Evolutionary conservation across 768 basidiomycete species (phyloP), one percentile per base, ranked within the genome.

Genomic region (Mycena kentingensis): DNA sequence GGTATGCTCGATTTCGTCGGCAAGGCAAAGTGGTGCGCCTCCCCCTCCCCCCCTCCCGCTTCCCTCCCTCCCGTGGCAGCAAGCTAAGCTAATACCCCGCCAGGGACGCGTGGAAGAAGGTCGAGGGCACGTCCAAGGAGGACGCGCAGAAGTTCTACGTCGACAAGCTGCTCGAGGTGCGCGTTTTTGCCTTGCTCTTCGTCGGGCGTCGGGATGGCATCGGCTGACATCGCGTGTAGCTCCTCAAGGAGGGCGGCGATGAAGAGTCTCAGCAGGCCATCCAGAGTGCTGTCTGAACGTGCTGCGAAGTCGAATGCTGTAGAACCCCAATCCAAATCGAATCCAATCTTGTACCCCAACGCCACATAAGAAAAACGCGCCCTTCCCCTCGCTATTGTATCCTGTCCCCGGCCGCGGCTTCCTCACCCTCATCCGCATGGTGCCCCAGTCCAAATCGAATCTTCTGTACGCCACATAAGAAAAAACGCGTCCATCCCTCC

Each of bases 21-120:
- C 59, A 94, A 90, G 73, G 87, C 84, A 58, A 98, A 98, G 77
- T 96, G 93, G 93, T 93, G 45, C 57, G 72, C 60, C 71, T 31
- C 28, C 18, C 35, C 35, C 45, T 49, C 42, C 39, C 45, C 35
- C 27, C 24, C 19, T n/a, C 18, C 46, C 22, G 53, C 52, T 52
- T 47, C n/a, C n/a, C n/a, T n/a, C n/a, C n/a, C n/a, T n/a, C n/a
- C n/a, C n/a, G n/a, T n/a, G n/a, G n/a, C n/a, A n/a, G n/a, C n/a
- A 19, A 55, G 45, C 28, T 29, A 44, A 31, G 53, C 41, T 50
- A 51, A 58, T 51, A 61, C 21, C 50, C 34, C 15, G 50, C 18
- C 62, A 94, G 93, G 93, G 83, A 90, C 63, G 96, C 95, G 19
- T 97, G 93, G 92, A 78, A 84, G 11, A 65, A 58, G 2, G 77